Evolutionary conservation across 306 rosid species (phyloP).

Genomic region (Castanea mollissima): DNA sequence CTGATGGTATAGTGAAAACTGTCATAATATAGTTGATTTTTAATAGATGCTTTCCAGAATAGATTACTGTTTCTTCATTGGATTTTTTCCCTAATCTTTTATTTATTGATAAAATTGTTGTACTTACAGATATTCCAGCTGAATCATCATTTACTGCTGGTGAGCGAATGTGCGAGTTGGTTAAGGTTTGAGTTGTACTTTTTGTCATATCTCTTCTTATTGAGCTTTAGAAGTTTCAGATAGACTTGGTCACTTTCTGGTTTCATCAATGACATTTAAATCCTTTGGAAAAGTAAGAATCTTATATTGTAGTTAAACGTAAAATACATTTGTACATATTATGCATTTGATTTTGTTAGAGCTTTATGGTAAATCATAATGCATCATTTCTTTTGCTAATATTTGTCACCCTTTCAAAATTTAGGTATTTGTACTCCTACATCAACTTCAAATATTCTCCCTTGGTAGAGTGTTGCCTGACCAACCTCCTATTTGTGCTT

Average conservation of each 20-base stretch:
- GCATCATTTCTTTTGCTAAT: slow-evolving; percentile 1
- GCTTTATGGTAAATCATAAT: not conserved
- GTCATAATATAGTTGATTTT: not conserved
- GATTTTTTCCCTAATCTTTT: not conserved
- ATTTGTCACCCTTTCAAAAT: slow-evolving; percentile 10
- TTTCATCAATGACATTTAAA: not conserved
- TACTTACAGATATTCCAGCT: slow-evolving; percentile 47
- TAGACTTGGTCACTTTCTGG: not conserved
- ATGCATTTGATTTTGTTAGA: not conserved
- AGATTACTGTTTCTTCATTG: not conserved
- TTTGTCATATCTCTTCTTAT: not conserved
- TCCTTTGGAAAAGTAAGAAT: not conserved
- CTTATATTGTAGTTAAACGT: not conserved
- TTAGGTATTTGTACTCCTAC: slow-evolving; percentile 82
- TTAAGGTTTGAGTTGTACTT: slow-evolving; percentile 59
- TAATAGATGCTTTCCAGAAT: not conserved
- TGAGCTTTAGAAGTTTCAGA: not conserved
- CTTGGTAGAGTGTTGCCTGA: slow-evolving; percentile 77
- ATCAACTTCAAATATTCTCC: slow-evolving; percentile 83
- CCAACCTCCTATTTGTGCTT: slow-evolving; percentile 64
- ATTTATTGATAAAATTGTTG: slow-evolving; percentile 21
- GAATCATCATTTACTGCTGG: slow-evolving; percentile 75
- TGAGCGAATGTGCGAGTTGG: slow-evolving; percentile 82
- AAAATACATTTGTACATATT: not conserved
- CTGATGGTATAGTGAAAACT: slow-evolving; percentile 44